Base-by-base conservation (phyloP, 2,329 filamentous ascomycete genomes). In the Pseudogymnoascus sp. region DNA sequence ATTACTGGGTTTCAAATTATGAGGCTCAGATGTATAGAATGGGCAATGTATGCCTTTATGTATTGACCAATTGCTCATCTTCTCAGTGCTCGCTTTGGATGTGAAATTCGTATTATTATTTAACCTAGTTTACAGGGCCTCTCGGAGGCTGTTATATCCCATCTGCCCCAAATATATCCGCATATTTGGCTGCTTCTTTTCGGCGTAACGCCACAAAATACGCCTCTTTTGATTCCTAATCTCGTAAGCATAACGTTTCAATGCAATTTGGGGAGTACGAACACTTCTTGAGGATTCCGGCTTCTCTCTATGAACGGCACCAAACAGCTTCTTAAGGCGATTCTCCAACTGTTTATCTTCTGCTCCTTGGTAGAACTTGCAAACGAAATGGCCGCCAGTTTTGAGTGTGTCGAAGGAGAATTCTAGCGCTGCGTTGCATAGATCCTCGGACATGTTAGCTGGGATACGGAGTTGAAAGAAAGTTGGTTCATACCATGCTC, bases 281-380 rank as follows among this genome's bases (percentile, higher is more conserved):
- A 95, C 94, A 73, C 82, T 89, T 70, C 94, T 83, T 37, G 93
- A 97, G 6, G 91, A 89, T 61, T 95, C 89, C 1, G 95, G 94
- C 74, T 99, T 99, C 73, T 96, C 89, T 63, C 92, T 82, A 68
- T 88, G 80, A 1, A 99, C 94, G 67, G 84, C 89, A 15, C 78
- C 76, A 71, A 99, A 99, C 68, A 96, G 76, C 57, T 80, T 83
- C 71, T 83, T 90, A 39, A 99, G 78, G 67, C 84, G 83, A 64
- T 75, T 79, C 76, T 97, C 91, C 9, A 99, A 75, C 1, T 77
- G 78, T 74, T 89, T 92, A 70, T 97, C 93, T 73, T 97, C 92
- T 4, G 80, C 73, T 3, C 94, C 94, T 73, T 96, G 90, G 73
- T 97, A 99, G 75, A 96, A 99, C 74, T 99, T 99, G 82, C 93